Base-by-base conservation (phyloP, 129 eudicot genomes). In the Tanacetum coccineum region DNA sequence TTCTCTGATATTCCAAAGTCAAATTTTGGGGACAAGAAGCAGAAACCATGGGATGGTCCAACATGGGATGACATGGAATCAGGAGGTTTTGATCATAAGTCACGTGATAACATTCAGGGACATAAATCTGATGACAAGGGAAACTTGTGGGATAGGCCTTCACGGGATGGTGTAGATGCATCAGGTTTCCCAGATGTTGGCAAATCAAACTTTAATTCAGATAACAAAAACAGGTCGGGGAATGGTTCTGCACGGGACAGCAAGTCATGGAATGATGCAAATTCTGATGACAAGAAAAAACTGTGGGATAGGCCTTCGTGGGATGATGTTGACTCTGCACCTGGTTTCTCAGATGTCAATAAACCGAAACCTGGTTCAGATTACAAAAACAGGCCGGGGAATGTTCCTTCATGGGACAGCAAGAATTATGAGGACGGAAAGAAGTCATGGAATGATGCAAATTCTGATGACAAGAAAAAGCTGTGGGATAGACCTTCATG, bases 1-100 rank as follows among this genome's bases (percentile, higher is more conserved):
- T 21, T 40, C 11, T 63, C 77, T 55, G 13, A 20, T 20, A 19
- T 9, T 55, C 51, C 42, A 49, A 61, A 32, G 52, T 49, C 68
- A 30, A 71, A 19, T 47, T 53, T 40, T 47, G 75, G 44, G 71
- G 75, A 59, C 4, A 70, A 68, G 60, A 72, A 50, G 11, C 19
- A 36, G 42, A 76, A 66, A 48, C 18, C n/a, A 48, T 76, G 87
- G 89, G 54, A 82, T 72, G 83, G 81, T 60, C 62, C 77, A 39
- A 14, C 12, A 52, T 64, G 72, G 72, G 66, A 55, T 73, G 78
- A 73, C 58, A 50, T 73, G 70, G 68, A 64, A 64, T 19, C 66
- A 42, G 48, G 59, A 49, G 40, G 72, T 74, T 64, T 50, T 15
- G 15, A 59, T 59, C 59, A 45, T 21, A 70, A 45, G 48, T 22